A percentile compares a stretch with the other conserved stretches of the same genome.
These are phyloP conservation scores for Diaporthe citriasiana DNA, from an alignment of 2,329 filamentous ascomycete species.

Conservation along the genomic window DNA sequence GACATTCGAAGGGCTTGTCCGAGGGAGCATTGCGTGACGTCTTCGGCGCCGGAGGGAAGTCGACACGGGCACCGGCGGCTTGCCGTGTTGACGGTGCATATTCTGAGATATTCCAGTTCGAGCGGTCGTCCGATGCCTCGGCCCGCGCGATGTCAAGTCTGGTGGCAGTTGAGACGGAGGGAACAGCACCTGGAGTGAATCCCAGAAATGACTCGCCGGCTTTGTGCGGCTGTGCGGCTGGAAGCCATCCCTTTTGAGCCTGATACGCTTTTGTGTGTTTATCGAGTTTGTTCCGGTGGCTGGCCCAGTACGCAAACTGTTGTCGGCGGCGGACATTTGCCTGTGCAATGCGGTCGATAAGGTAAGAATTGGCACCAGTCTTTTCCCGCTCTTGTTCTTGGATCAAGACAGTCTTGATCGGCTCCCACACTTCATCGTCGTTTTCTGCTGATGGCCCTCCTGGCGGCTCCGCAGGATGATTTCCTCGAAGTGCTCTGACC, in stretches of 20 bases:
- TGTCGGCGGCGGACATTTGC: conserved; percentile 24
- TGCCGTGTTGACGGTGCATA: conserved; percentile 17
- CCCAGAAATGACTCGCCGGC: not conserved
- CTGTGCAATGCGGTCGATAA: conserved; percentile 14
- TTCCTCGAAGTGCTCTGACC: not conserved
- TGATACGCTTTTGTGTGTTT: conserved; percentile 8
- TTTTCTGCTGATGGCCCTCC: not conserved
- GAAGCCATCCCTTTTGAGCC: not conserved
- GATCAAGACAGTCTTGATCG: not conserved
- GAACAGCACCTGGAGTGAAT: not conserved
- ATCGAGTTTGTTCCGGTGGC: conserved; percentile 16
- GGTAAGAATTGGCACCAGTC: not conserved
- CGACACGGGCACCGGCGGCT: not conserved
- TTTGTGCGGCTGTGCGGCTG: not conserved
- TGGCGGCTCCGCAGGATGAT: not conserved
- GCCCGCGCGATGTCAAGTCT: not conserved
- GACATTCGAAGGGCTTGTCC: conserved; percentile 21
- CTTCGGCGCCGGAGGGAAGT: conserved; percentile 13
- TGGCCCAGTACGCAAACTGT: conserved; percentile 31
- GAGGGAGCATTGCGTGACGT: not conserved
- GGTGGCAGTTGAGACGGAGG: conserved; percentile 19
- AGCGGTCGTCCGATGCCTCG: conserved; percentile 5
- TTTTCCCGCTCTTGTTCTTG: not conserved
- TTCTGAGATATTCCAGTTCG: conserved; percentile 1
- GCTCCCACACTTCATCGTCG: conserved; percentile 24